Evolutionary conservation across 2,329 filamentous ascomycete species (phyloP).

Genomic region (Shiraia sp.): DNA sequence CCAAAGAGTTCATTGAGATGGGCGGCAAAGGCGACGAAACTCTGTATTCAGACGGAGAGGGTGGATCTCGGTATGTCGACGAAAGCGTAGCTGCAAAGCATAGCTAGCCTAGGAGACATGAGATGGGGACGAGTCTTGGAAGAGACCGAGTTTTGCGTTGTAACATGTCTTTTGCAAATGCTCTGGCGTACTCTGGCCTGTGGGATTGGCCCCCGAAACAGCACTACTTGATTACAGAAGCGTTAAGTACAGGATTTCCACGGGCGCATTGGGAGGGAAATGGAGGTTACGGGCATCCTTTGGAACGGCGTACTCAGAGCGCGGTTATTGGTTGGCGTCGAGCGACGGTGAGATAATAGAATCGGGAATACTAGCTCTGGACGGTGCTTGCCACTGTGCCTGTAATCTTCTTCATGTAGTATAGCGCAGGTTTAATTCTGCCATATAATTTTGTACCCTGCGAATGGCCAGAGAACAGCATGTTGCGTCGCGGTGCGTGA

Average conservation of each 20-base stretch:
- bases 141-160: not conserved
- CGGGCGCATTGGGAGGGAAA: too few species aligned
- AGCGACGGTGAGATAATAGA: not conserved
- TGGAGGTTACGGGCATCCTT: constrained; percentile 14
- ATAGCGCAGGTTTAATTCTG: constrained; percentile 2
- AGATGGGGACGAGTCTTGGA: not conserved
- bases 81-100: constrained; percentile 12
- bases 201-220: too few species aligned
- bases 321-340: constrained; percentile 18
- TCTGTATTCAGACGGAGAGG: constrained; percentile 68
- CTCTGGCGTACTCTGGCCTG: constrained; percentile 12
- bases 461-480: not conserved
- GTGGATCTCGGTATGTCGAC: constrained; percentile 44
- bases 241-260: too few species aligned
- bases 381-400: not conserved
- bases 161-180: constrained; percentile 1
- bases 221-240: not conserved
- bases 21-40: constrained; percentile 84
- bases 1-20: constrained; percentile 79
- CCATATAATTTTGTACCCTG: too few species aligned
- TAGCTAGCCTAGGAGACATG: constrained; percentile 1
- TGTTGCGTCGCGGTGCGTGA: not conserved
- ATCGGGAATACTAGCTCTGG: constrained; percentile 22
- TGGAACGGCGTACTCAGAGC: constrained; percentile 15
- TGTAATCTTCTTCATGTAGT: not conserved